Evolutionary conservation across 116 monocot species (phyloP).

Genomic region (Iris pallida): DNA sequence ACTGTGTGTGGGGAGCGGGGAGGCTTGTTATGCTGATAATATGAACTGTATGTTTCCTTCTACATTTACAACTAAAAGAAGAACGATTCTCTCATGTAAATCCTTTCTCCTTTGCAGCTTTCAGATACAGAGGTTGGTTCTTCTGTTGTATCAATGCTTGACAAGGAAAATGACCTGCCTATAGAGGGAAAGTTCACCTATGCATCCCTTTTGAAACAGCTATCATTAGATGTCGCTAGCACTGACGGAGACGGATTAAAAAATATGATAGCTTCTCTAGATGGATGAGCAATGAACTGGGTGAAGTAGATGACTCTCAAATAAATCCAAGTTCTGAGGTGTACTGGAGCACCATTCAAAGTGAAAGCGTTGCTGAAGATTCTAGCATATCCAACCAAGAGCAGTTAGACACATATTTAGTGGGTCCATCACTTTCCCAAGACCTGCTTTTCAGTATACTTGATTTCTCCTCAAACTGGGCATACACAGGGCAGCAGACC

Average conservation of each 20-base stretch:
- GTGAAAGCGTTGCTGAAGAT: constrained; percentile 33
- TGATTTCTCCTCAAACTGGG: constrained; percentile 50
- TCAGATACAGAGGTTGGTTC: constrained; percentile 16
- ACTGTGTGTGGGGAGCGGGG: too few species aligned
- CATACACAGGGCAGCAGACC: constrained; percentile 25
- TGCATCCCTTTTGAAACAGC: constrained; percentile 18
- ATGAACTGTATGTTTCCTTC: too few species aligned
- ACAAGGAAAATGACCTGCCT: constrained; percentile 9
- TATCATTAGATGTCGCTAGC: constrained; percentile 30
- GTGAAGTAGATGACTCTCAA: constrained; percentile 32
- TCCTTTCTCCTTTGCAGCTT: constrained; percentile 18
- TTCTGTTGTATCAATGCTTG: constrained; percentile 17
- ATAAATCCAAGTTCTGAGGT: constrained; percentile 30
- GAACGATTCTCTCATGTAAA: neutral
- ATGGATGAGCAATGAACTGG: constrained; percentile 56
- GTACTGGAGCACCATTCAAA: constrained; percentile 34
- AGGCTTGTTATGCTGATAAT: too few species aligned
- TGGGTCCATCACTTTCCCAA: constrained; percentile 47
- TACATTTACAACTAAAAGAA: too few species aligned
- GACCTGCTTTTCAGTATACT: constrained; percentile 58
- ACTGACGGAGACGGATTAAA: constrained; percentile 30
- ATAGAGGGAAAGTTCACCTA: constrained; percentile 8
- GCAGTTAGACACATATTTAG: constrained; percentile 30
- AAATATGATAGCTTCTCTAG: constrained; percentile 50
- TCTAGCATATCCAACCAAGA: constrained; percentile 37